Conservation (phyloP, 2,329 filamentous ascomycete species). For the Colletotrichum incanum region DNA sequence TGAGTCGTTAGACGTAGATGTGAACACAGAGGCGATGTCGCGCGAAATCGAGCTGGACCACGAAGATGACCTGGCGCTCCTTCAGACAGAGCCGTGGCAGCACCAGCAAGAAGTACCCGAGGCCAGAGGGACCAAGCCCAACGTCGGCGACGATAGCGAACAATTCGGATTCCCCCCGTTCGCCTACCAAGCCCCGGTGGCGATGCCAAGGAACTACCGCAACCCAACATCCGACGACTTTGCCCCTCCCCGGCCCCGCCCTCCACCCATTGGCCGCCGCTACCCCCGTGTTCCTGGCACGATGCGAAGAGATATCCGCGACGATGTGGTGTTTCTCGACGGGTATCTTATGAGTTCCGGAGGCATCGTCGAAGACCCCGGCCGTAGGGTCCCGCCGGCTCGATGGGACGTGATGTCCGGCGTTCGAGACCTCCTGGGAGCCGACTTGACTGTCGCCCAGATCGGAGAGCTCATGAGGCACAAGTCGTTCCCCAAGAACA, state of each 20-base stretch:
- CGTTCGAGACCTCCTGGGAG: slow-evolving; percentile 38
- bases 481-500: slow-evolving; percentile 12
- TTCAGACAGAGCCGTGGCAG: slow-evolving; percentile 29
- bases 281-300: slow-evolving; percentile 33
- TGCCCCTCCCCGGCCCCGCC: slow-evolving; percentile 31
- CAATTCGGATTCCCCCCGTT: slow-evolving; percentile 7
- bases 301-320: slow-evolving; percentile 23
- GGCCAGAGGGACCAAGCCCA: neutral
- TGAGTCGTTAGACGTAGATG: slow-evolving; percentile 38
- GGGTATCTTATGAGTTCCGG: slow-evolving; percentile 8
- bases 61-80: slow-evolving; percentile 13
- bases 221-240: neutral
- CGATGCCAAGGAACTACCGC: slow-evolving; percentile 13
- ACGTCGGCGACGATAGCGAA: neutral
- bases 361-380: neutral
- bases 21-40: neutral
- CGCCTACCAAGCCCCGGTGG: slow-evolving; percentile 23
- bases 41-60: slow-evolving; percentile 18
- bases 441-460: slow-evolving; percentile 32
- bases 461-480: slow-evolving; percentile 34
- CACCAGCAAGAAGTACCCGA: slow-evolving; percentile 15
- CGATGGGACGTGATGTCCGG: slow-evolving; percentile 41
- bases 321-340: slow-evolving; percentile 7
- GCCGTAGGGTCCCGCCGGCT: neutral
- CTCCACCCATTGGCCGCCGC: slow-evolving; percentile 26